These are phyloP conservation scores for Botrytis galanthina DNA, from an alignment of 2,329 filamentous ascomycete species.

Conservation along the genomic window DNA sequence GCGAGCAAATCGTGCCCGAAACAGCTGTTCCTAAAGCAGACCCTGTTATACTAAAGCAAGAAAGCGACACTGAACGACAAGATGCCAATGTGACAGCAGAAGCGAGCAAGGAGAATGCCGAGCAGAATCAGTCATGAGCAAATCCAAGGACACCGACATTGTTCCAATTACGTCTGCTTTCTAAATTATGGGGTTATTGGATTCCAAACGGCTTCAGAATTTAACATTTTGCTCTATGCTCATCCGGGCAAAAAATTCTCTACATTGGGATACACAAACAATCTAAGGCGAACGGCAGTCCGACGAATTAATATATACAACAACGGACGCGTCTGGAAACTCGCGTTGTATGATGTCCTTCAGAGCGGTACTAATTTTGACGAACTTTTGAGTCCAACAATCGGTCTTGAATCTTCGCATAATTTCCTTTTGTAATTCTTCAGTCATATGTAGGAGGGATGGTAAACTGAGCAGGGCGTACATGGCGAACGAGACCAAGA, in stretches of 20 bases:
- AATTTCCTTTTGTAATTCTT: constrained; percentile 7
- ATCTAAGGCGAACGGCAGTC: neutral
- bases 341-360: neutral
- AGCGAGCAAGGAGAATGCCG: constrained; percentile 19
- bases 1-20: constrained; percentile 28
- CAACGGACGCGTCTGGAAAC: neutral
- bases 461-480: constrained; percentile 27
- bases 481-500: constrained; percentile 21
- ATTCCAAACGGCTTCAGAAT: neutral
- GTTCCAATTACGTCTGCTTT: neutral
- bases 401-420: neutral
- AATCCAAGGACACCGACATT: neutral
- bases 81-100: constrained; percentile 36
- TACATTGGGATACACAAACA: neutral
- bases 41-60: constrained; percentile 37
- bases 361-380: neutral
- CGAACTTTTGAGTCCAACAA: neutral
- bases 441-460: neutral
- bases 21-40: constrained; percentile 38
- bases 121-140: constrained; percentile 19
- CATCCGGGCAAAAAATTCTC: neutral
- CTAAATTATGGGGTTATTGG: constrained; percentile 8
- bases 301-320: neutral
- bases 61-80: constrained; percentile 34
- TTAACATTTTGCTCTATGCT: neutral